Percentiles rank a stretch among this genome's conserved stretches.
Evolutionary conservation across 1,284 basidiomycete species (phyloP).

Genomic region (Trichosporon ovoides): DNA sequence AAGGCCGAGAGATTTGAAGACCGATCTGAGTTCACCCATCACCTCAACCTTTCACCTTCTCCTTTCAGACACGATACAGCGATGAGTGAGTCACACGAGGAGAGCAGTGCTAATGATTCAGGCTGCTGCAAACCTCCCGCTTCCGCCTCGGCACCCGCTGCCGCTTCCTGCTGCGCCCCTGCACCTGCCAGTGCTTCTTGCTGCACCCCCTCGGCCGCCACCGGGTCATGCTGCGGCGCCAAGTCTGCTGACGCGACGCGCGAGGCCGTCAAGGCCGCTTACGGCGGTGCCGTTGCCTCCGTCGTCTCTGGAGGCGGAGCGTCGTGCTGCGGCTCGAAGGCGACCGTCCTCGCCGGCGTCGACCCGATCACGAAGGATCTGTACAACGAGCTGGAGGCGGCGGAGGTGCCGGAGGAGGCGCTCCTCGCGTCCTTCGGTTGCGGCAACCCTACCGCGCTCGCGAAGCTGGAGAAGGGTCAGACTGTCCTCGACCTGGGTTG

Average conservation of each 20-base stretch:
- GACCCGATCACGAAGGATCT: conserved; percentile 22
- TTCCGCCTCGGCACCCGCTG: no score
- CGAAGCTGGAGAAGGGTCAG: conserved; percentile 52
- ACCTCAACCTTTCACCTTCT: no score
- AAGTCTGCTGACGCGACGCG: background rate
- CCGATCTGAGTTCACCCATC: background rate
- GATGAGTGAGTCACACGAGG: no score
- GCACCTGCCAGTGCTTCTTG: background rate
- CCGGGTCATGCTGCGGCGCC: background rate
- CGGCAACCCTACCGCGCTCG: conserved; percentile 23
- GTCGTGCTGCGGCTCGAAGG: conserved; percentile 20
- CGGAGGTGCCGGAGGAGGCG: conserved; percentile 17
- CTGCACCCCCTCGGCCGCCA: background rate
- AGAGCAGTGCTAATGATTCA: no score
- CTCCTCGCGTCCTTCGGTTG: conserved; percentile 22
- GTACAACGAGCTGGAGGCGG: conserved; percentile 14
- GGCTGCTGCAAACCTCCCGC: no score
- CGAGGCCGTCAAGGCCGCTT: background rate
- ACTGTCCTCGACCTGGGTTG: conserved; percentile 56
- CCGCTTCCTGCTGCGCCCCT: background rate
- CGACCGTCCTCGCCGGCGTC: conserved; percentile 9
- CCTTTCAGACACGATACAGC: no score
- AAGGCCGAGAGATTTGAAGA: background rate
- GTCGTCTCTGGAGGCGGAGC: background rate
- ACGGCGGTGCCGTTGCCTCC: background rate